These are phyloP conservation scores for Metschnikowia vanudenii DNA, from an alignment of 805 yeast genomes.

Conservation along the genomic window DNA sequence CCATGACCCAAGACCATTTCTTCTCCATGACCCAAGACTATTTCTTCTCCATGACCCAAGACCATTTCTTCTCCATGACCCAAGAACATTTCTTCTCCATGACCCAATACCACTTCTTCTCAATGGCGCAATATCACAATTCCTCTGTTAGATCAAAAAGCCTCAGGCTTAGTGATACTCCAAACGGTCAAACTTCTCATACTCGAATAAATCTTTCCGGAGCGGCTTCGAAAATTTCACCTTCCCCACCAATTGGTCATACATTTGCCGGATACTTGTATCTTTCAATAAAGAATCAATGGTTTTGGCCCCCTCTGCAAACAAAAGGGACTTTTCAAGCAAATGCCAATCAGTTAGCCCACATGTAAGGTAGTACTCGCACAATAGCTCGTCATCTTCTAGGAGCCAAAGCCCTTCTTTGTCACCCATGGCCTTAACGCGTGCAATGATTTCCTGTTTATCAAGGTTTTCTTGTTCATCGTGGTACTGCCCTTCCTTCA, in stretches of 20 bases:
- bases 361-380: conserved; percentile 24
- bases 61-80: no score
- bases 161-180: conserved; percentile 2
- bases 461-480: conserved; percentile 3
- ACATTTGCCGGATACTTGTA: not conserved
- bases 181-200: conserved; percentile 10
- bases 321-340: conserved; percentile 20
- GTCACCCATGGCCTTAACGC: conserved; percentile 26
- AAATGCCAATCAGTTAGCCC: conserved; percentile 20
- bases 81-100: no score
- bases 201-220: conserved; percentile 14
- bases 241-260: conserved; percentile 8
- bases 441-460: conserved; percentile 15
- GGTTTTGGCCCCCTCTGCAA: conserved; percentile 16
- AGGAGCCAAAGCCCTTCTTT: conserved; percentile 24
- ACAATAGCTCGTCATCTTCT: conserved; percentile 21
- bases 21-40: no score
- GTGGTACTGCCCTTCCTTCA: conserved; percentile 9
- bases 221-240: conserved; percentile 10
- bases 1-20: no score
- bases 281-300: not conserved
- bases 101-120: no score
- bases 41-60: no score
- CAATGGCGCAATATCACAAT: no score
- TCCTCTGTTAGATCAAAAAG: no score